Percentiles rank a stretch among this genome's conserved stretches.
Evolutionary conservation across 2,329 filamentous ascomycete genomes (phyloP).

Genomic region (Trichoderma breve): DNA sequence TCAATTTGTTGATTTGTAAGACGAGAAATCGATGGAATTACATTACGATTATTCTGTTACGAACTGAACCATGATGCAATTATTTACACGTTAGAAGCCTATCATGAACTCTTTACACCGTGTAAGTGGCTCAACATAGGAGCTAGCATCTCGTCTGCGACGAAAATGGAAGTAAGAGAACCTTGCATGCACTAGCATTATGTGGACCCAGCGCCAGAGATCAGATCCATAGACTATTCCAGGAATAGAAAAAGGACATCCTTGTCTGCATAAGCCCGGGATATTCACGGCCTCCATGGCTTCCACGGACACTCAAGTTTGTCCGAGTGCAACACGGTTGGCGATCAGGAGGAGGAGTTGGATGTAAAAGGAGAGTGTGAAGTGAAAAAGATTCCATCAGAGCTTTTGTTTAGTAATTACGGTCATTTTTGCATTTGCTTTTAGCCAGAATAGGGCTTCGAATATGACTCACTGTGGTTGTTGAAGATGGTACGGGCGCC

Average conservation of each 20-base stretch:
- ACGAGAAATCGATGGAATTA: neutral
- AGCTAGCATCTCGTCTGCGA: neutral
- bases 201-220: neutral
- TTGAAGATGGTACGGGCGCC: neutral
- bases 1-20: neutral
- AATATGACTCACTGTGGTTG: neutral
- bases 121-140: neutral
- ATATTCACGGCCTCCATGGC: neutral
- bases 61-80: neutral
- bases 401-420: neutral
- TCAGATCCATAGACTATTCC: neutral
- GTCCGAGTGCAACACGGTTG: neutral
- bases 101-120: neutral
- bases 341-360: neutral
- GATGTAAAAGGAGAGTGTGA: neutral
- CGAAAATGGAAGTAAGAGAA: slow-evolving; percentile 8
- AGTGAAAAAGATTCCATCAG: neutral
- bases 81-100: neutral
- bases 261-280: neutral
- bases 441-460: neutral
- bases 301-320: neutral
- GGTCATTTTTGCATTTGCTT: too few relatives aligned
- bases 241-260: slow-evolving; percentile 3
- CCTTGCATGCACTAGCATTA: neutral
- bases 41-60: too few relatives aligned